Evolutionary conservation across 1,284 basidiomycete species (phyloP).

Genomic region (Ganoderma boninense): DNA sequence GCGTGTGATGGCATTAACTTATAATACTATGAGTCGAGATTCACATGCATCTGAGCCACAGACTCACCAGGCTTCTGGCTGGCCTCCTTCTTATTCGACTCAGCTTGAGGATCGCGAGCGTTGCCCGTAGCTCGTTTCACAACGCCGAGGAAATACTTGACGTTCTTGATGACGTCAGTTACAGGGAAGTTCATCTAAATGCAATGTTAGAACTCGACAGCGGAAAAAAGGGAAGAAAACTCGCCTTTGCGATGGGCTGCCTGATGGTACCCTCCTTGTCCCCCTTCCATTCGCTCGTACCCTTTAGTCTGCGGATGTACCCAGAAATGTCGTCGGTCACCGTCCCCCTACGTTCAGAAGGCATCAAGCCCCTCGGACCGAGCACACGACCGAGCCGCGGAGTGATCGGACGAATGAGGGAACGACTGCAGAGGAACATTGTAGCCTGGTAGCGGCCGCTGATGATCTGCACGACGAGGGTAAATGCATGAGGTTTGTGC

Average conservation of each 20-base stretch:
- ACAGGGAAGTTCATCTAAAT: slow-evolving; percentile 76
- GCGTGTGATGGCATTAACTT: slow-evolving; percentile 76
- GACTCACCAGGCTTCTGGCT: slow-evolving; percentile 50
- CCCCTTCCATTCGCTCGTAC: slow-evolving; percentile 92
- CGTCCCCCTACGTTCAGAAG: slow-evolving; percentile 92
- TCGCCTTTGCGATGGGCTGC: slow-evolving; percentile 76
- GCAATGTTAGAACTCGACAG: not conserved
- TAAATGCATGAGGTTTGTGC: not conserved
- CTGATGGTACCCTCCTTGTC: slow-evolving; percentile 90
- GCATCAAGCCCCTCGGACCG: slow-evolving; percentile 96
- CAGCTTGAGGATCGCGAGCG: slow-evolving; percentile 50
- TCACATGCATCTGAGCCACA: not conserved
- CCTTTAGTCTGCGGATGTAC: slow-evolving; percentile 83
- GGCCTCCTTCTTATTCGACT: slow-evolving; percentile 40
- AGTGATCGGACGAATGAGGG: slow-evolving; percentile 82
- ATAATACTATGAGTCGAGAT: slow-evolving; percentile 10
- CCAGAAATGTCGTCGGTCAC: slow-evolving; percentile 89
- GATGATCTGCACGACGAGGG: slow-evolving; percentile 58
- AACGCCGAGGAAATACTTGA: slow-evolving; percentile 79
- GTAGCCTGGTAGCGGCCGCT: slow-evolving; percentile 77
- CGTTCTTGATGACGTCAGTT: slow-evolving; percentile 82
- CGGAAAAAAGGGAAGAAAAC: slow-evolving; percentile 14
- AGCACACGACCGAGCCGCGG: slow-evolving; percentile 88
- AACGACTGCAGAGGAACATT: slow-evolving; percentile 85
- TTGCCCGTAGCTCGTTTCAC: slow-evolving; percentile 83